Base-by-base conservation (phyloP, 148 eudicot genomes). In the Talinum fruticosum region DNA sequence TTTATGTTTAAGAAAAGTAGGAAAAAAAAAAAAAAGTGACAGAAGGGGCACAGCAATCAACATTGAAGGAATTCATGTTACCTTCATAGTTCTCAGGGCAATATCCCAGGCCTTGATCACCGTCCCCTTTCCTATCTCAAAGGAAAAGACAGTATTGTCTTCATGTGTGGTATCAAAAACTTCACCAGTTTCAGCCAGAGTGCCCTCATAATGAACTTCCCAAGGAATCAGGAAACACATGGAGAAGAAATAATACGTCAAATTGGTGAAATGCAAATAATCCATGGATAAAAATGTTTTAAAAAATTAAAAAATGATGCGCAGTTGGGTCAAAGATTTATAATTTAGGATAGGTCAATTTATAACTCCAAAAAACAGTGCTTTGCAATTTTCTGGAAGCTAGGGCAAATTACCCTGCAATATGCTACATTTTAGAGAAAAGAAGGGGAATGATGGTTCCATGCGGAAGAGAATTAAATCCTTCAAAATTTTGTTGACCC, bases 101-200 rank as follows among this genome's bases (percentile, higher is more conserved):
- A 96, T 74, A 72, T 93, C 97, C 99, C 99, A 96, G 69, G 97
- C 97, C 85, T 86, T 96, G 80, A 96, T 96, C n/a, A 96, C 97
- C 33, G 80, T 74, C 78, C 97, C 97, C 77, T 84, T 84, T 30
- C 99, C 99, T 49, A 96, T 83, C 86, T 96, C 99, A 82, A 96
- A 96, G 30, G 92, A 81, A 87, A 96, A 96, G 37, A 96, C 73
- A 64, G 91, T 83, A 79, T 96, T 91, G 86, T 96, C 99, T 83
- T 96, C 99, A 75, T 84, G 90, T 21, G 99, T 91, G 54, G 92
- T 96, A 82, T 96, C 99, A 77, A 96, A 96, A 75, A 96, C 91
- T 73, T 96, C 97, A 76, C 93, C 99, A 29, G 92, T 90, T 82
- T 96, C 99, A 75, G 91, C 92, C 71, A 96, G 93, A 72, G 57